These are phyloP conservation scores for Aspergillus caelatus DNA, from an alignment of 2,329 filamentous ascomycete genomes.

Conservation along the genomic window DNA sequence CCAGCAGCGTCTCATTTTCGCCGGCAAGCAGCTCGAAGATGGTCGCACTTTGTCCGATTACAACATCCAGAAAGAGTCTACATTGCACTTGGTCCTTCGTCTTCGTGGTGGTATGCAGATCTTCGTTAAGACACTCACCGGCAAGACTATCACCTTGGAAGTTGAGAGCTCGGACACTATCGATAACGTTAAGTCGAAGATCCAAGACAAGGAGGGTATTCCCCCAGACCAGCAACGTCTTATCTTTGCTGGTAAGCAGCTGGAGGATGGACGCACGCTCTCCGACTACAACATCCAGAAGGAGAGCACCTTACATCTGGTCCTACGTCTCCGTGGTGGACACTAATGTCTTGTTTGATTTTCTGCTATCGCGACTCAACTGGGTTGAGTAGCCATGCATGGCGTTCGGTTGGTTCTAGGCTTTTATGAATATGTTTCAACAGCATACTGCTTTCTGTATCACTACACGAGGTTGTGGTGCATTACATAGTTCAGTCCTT, in stretches of 20 bases:
- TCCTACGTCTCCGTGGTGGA: constrained; percentile 50
- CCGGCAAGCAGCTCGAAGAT: constrained; percentile 91
- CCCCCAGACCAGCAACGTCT: constrained; percentile 71
- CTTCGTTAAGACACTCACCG: constrained; percentile 81
- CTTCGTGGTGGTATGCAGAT: constrained; percentile 84
- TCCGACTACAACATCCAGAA: constrained; percentile 61
- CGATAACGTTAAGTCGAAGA: constrained; percentile 72
- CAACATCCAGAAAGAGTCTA: constrained; percentile 94
- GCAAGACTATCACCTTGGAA: constrained; percentile 71
- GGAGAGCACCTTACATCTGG: constrained; percentile 67
- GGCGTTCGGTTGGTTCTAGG: constrained; percentile 41
- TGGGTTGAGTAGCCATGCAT: constrained; percentile 36
- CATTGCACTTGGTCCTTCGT: constrained; percentile 77
- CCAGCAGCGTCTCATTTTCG: constrained; percentile 91
- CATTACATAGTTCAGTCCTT: constrained; percentile 21
- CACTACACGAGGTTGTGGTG: constrained; percentile 19
- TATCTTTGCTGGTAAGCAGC: constrained; percentile 71
- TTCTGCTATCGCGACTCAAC: constrained; percentile 24
- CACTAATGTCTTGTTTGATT: constrained; percentile 33
- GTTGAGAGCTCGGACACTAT: constrained; percentile 71
- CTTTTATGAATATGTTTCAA: constrained; percentile 23
- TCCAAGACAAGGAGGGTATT: constrained; percentile 81
- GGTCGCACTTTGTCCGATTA: constrained; percentile 90
- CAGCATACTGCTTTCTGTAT: constrained; percentile 26
- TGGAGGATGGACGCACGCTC: constrained; percentile 54